Evolutionary conservation across 1,284 basidiomycete species (phyloP), one percentile per base, ranked within the genome.

Genomic region (Fistulinella staudtii): DNA sequence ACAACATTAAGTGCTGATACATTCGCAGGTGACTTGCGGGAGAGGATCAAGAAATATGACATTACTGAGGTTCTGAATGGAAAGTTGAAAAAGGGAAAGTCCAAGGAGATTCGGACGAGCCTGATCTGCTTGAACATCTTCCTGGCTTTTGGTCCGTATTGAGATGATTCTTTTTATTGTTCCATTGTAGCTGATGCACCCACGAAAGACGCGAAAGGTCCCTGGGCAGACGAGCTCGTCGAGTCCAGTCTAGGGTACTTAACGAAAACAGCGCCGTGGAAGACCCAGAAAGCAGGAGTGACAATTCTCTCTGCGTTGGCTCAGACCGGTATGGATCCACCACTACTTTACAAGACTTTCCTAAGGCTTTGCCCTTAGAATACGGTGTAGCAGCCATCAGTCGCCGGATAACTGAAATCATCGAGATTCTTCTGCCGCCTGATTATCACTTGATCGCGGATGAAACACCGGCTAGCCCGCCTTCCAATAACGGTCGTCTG

Each of bases 91-190:
- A 43, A 36, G 11, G 47, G 56, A 0, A 46, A 31, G 8, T 7
- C 39, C 8, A 50, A 51, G 4, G 53, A 63, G 21, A 41, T 43
- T 14, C 45, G 60, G 39, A 61, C 53, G 1, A 49, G 56, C 38
- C n/a, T 61, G 9, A 45, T 63, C 23, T 54, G 46, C n/a, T 43
- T 58, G 39, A 43, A 59, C 3, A 61, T 63, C 35, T 44, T 58
- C 33, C 48, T 34, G 2, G 39, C 53, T 5, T 49, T 48, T 29
- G 34, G 34, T 36, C 4, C 21, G 34, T 36, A 3, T 23, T 36
- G 11, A 22, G 13, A 21, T 22, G 31, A 7, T 5, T 33, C 24
- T 7, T 6, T 29, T 5, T 13, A 29, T n/a, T 29, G 28, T 29
- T 29, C 5, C 28, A n/a, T n/a, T n/a, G n/a, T 29, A 6, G 11